Conservation (phyloP, 768 basidiomycete species). For the Mrakia blollopis region DNA sequence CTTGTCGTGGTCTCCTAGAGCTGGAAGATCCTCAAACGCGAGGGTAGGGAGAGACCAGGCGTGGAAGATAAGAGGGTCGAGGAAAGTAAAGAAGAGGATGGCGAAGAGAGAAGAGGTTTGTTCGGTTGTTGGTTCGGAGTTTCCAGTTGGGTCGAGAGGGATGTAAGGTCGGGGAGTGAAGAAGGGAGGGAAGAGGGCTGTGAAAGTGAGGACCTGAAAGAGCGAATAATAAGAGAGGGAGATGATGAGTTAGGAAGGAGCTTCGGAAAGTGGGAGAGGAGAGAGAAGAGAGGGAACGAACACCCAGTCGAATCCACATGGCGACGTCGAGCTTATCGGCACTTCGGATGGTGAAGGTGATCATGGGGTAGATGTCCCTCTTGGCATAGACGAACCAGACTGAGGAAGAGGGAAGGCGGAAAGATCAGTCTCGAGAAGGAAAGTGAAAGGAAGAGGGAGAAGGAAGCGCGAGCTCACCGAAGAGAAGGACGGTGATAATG, state of each 20-base stretch:
- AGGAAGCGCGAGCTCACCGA: neutral
- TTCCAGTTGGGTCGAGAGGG: conserved; percentile 7
- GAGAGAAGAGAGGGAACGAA: neutral
- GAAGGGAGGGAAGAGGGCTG: conserved; percentile 22
- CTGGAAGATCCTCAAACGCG: conserved; percentile 47
- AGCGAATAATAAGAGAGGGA: too few relatives aligned
- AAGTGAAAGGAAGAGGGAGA: neutral
- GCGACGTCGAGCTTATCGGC: conserved; percentile 17
- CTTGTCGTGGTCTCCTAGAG: conserved; percentile 50
- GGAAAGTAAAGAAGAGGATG: conserved; percentile 28
- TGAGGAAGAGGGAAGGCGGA: neutral
- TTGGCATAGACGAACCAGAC: conserved; percentile 23
- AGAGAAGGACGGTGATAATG: conserved; percentile 23
- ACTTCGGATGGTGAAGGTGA: conserved; percentile 28
- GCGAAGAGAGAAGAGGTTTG: conserved; percentile 21
- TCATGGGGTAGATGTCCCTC: conserved; percentile 31
- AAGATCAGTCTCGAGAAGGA: neutral
- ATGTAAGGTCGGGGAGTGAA: conserved; percentile 20
- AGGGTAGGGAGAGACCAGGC: conserved; percentile 39
- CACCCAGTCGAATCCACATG: conserved; percentile 30
- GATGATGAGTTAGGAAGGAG: too few relatives aligned
- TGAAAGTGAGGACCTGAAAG: conserved; percentile 24
- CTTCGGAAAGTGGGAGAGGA: neutral
- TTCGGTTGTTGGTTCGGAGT: conserved; percentile 20
- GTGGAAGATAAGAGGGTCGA: conserved; percentile 40